Evolutionary conservation across 202 grass and related monocot genomes (phyloP), one percentile per base, ranked within the genome.

Genomic region (Carex sylvatica): DNA sequence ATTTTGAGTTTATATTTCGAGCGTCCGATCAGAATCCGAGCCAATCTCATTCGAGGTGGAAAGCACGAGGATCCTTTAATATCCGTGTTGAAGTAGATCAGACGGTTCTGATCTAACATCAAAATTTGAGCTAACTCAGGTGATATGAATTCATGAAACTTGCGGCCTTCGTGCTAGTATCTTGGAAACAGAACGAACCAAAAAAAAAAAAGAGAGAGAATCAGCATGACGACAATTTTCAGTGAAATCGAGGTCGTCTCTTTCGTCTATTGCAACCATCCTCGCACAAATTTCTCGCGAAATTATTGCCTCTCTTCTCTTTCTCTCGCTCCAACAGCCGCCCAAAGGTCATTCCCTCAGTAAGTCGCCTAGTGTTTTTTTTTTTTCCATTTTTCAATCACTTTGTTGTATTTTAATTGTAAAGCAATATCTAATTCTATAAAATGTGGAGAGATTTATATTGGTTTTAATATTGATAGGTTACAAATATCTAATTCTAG

Each of bases 401-500:
- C 0, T 70, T 40, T 70, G 0, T 9, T 40, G 35, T 51, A 19
- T 49, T 23, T 23, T 55, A 9, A 61, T 10, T 61, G 59, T 11
- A 23, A 55, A 18, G 15, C 4, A 55, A 15, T 1, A 5, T 55
- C 52, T 55, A 4, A 55, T 22, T 4, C 19, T 61, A 20, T 11
- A 42, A 70, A 16, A n/a, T 19, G 2, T 36, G 38, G 1, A 38
- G 19, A 44, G 35, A 74, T 11, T 74, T 74, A 38, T 54, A 47
- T 38, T 70, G 16, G 9, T 35, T 64, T 19, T 3, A 62, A 44
- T 13, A 72, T 51, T 72, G 12, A 16, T 31, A 84, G 82, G 23
- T 64, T 84, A 22, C 47, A 16, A 68, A 84, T 84, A 28, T 65
- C 70, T 84, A 84, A 77, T 65, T 24, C 13, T 3, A 59, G 22